Evolutionary conservation across 495 filamentous ascomycete species (phyloP).

Genomic region (Glarea lozoyensis): DNA sequence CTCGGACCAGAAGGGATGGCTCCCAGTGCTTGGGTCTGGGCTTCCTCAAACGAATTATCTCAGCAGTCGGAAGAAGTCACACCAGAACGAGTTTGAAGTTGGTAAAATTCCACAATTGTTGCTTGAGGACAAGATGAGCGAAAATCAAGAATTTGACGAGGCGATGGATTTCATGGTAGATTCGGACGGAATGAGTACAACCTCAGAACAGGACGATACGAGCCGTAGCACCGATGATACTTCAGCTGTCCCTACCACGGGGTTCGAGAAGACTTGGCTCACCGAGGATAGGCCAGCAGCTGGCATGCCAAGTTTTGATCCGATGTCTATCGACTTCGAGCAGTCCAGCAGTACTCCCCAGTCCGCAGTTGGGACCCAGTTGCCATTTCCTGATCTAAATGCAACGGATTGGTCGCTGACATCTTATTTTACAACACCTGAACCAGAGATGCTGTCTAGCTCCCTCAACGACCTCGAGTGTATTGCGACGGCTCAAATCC

Average conservation of each 20-base stretch:
- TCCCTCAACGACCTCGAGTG: slow-evolving; percentile 35
- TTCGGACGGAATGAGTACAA: slow-evolving; percentile 33
- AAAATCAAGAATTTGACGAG: slow-evolving; percentile 1
- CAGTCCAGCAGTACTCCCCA: slow-evolving; percentile 14
- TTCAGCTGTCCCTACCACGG: slow-evolving; percentile 1
- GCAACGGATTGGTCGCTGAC: slow-evolving; percentile 30
- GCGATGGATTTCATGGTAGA: slow-evolving; percentile 28
- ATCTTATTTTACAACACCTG: slow-evolving; percentile 39
- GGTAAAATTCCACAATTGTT: slow-evolving; percentile 4
- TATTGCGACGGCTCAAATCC: slow-evolving; percentile 49
- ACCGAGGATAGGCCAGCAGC: slow-evolving; percentile 11
- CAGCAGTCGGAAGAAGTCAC: slow-evolving; percentile 22
- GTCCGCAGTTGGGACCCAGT: slow-evolving; percentile 15
- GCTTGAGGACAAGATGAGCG: neutral
- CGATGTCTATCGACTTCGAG: slow-evolving; percentile 17
- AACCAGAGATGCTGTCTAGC: slow-evolving; percentile 33
- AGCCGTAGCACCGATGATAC: slow-evolving; percentile 36
- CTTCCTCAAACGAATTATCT: slow-evolving; percentile 34
- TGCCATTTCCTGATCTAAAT: slow-evolving; percentile 32
- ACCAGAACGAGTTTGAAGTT: slow-evolving; percentile 5
- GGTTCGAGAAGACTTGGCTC: slow-evolving; percentile 16
- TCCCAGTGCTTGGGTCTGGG: slow-evolving; percentile 9
- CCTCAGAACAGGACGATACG: slow-evolving; percentile 40
- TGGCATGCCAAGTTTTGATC: slow-evolving; percentile 17
- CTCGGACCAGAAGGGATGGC: slow-evolving; percentile 19